Conservation (phyloP, 140 eudicot species). For the Erigeron philadelphicus region DNA sequence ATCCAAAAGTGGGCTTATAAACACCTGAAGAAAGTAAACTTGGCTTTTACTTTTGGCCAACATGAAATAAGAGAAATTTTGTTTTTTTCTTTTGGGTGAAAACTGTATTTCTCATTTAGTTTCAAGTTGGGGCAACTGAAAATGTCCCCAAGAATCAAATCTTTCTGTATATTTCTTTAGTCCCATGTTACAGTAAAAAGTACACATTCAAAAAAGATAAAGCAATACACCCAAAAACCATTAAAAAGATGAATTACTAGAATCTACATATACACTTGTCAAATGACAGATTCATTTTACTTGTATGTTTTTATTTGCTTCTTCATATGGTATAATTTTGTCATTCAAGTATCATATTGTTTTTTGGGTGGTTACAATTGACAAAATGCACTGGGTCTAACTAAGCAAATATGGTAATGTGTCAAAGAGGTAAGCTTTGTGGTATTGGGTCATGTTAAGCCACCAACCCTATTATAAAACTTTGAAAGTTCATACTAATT, state of each 20-base stretch:
- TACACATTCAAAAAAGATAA: slow-evolving; percentile 30
- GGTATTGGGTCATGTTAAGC: no score
- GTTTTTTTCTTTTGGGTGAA: not conserved
- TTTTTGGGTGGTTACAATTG: no score
- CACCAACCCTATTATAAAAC: no score
- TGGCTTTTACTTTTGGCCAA: slow-evolving; percentile 17
- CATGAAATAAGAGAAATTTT: not conserved
- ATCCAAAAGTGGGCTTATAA: not conserved
- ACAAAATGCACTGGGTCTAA: no score
- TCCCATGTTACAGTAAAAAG: slow-evolving; percentile 57
- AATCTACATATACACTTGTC: not conserved
- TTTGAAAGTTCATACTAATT: no score
- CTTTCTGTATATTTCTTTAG: slow-evolving; percentile 33
- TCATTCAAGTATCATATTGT: no score
- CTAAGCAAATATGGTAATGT: no score
- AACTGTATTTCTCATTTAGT: not conserved
- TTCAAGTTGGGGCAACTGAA: slow-evolving; percentile 12
- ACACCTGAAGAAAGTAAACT: slow-evolving; percentile 22
- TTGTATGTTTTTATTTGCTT: no score
- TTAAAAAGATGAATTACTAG: slow-evolving; percentile 13
- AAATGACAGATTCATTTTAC: not conserved
- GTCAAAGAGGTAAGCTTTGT: no score
- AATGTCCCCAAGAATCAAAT: slow-evolving; percentile 34
- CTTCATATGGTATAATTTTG: no score
- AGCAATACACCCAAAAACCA: slow-evolving; percentile 29